Evolutionary conservation across 257 asterid genomes (phyloP).

Genomic region (Solanum tarijense): DNA sequence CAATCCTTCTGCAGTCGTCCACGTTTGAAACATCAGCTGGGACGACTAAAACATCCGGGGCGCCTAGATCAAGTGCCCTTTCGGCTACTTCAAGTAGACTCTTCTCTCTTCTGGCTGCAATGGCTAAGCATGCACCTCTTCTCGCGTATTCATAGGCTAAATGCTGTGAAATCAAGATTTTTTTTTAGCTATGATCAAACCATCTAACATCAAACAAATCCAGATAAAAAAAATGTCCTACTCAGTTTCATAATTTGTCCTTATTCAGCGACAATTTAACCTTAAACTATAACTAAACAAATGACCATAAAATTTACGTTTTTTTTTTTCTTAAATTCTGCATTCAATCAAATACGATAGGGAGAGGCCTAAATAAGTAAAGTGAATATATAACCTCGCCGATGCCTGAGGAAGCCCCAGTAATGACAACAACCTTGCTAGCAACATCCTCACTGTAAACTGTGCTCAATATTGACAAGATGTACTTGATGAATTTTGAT

Average conservation of each 20-base stretch:
- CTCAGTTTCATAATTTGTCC: no score
- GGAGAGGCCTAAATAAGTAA: not conserved
- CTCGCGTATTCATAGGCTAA: constrained; percentile 70
- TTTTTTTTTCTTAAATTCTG: no score
- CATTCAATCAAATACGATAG: not conserved
- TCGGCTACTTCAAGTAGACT: constrained; percentile 47
- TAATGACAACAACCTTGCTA: constrained; percentile 67
- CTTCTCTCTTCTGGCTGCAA: constrained; percentile 62
- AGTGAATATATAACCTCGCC: constrained; percentile 46
- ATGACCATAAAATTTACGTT: no score
- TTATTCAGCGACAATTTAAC: not conserved
- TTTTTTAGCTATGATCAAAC: not conserved
- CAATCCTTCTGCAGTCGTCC: constrained; percentile 43
- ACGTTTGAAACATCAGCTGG: constrained; percentile 38
- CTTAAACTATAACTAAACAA: not conserved
- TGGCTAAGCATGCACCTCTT: constrained; percentile 58
- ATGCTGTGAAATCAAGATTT: constrained; percentile 21
- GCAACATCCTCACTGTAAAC: constrained; percentile 52
- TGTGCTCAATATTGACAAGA: constrained; percentile 38
- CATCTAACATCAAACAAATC: not conserved
- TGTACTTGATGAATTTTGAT: constrained; percentile 40
- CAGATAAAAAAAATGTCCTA: not conserved
- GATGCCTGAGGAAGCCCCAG: constrained; percentile 93
- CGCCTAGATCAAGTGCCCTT: constrained; percentile 41
- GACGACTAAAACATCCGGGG: constrained; percentile 43